Base-by-base conservation (phyloP, 1,139 yeast genomes). In the Hyphopichia fennica region DNA sequence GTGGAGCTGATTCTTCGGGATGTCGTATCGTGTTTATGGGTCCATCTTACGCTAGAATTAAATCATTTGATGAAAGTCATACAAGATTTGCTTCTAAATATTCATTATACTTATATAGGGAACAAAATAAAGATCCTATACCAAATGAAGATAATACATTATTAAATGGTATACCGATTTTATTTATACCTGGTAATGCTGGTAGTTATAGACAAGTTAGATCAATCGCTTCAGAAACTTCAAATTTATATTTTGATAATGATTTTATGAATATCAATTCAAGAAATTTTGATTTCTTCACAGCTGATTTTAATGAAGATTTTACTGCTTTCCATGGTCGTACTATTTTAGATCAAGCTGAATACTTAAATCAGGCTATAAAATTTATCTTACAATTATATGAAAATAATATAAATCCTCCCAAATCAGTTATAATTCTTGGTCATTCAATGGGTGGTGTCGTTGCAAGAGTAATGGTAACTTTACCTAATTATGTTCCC, bases 371-470 rank as follows among this genome's bases (percentile, higher is more conserved):
- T 56, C 97, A 91, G 51, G 98, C 97, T 0, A 72, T 93, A 5
- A 63, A 67, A 33, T 90, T 83, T 58, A 90, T 93, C 18, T 66
- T 93, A 16, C 77, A 80, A 4, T 65, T 93, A 10, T 93, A 93
- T 56, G 57, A 67, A 20, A 43, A 52, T 20, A 48, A 52, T 15
- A 44, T 48, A 34, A 43, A 54, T 29, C 69, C 68, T 11, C 96
- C 96, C 0, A 66, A 67, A 28, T 84, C 96, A 0, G 96, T 95
- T 4, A 79, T 91, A 0, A 58, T 95, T 0, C 58, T 95, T 4
- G 97, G 90, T 1, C 99, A 95, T 65, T 93, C 99, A 1, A 91
- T 91, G 98, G 98, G 98, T 30, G 98, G 98, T 3, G 80, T 91
- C 15, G 97, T 91, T 1, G 85, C 96, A 3, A 70, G 97, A 45